Conservation (phyloP, 208 protist genomes). For the Leptomonas pyrrhocoris region DNA sequence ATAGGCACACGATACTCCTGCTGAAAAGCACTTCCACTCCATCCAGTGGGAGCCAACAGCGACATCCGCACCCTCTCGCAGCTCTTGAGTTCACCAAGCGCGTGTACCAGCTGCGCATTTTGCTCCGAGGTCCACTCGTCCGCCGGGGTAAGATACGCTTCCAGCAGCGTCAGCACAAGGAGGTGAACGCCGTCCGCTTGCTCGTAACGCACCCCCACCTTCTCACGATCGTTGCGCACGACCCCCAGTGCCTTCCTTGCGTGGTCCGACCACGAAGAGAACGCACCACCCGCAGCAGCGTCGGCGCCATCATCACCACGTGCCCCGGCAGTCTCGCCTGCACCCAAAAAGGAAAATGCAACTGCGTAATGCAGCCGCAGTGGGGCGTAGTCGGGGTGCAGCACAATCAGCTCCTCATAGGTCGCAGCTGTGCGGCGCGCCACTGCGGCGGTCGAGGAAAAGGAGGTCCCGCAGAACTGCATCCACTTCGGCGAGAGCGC, state of each 20-base stretch:
- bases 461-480: constrained; percentile 59
- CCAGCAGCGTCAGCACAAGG: constrained; percentile 43
- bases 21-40: constrained; percentile 12
- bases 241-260: constrained; percentile 25
- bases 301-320: no score
- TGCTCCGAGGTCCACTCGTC: constrained; percentile 11
- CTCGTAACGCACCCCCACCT: constrained; percentile 15
- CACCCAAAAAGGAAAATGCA: constrained; percentile 20
- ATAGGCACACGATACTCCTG: constrained; percentile 25
- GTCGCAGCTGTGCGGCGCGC: constrained; percentile 51
- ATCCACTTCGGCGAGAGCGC: constrained; percentile 31
- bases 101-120: constrained; percentile 19
- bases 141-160: constrained; percentile 44
- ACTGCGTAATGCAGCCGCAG: constrained; percentile 77
- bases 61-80: constrained; percentile 4
- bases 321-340: neutral
- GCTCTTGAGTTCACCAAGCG: constrained; percentile 2
- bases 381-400: constrained; percentile 60
- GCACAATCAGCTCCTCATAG: constrained; percentile 86
- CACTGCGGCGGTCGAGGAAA: constrained; percentile 32
- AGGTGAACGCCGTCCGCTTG: constrained; percentile 35
- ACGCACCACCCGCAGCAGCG: neutral
- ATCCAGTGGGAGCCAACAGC: constrained; percentile 1
- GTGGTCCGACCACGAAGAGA: constrained; percentile 7
- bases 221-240: constrained; percentile 23